Percentiles rank a stretch among this genome's conserved stretches.
phyloP scores from a whole-genome alignment of 2,329 filamentous ascomycete genomes.

The Cladobotryum mycophilum region DNA sequence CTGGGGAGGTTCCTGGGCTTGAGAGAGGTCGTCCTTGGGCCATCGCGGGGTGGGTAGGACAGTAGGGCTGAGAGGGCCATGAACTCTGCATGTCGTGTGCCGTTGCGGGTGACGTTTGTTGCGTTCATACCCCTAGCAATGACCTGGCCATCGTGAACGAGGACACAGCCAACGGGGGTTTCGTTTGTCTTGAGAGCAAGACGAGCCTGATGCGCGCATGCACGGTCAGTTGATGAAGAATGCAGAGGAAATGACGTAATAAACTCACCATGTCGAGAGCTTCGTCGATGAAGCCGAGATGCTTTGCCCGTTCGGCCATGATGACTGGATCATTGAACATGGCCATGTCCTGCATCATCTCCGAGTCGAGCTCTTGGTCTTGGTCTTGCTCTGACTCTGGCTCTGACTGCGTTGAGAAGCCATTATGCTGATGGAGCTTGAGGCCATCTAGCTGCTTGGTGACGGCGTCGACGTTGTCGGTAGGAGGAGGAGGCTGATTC shows the following conservation, averaged over 20 bases:
- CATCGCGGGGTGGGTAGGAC: conserved; percentile 32
- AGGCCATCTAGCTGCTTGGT: background rate
- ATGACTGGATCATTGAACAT: conserved; percentile 21
- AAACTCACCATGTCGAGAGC: conserved; percentile 73
- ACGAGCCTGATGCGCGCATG: conserved; percentile 58
- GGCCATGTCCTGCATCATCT: background rate
- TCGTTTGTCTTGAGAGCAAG: conserved; percentile 80
- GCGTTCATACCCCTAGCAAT: conserved; percentile 95
- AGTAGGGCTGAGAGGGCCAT: conserved; percentile 65
- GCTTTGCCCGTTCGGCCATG: conserved; percentile 27
- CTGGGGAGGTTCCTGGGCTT: conserved; percentile 26
- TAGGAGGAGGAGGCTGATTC: conserved; percentile 22
- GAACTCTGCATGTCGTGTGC: conserved; percentile 92
- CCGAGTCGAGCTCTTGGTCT: background rate
- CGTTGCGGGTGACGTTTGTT: conserved; percentile 84
- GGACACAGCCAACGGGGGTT: conserved; percentile 92
- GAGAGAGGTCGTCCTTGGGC: conserved; percentile 25
- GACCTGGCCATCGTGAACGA: conserved; percentile 71
- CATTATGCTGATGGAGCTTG: conserved; percentile 16
- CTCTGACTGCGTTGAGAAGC: background rate
- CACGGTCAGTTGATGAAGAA: conserved; percentile 15
- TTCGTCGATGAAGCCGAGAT: conserved; percentile 67
- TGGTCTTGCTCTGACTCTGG: background rate
- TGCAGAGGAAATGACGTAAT: background rate
- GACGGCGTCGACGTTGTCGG: background rate